These are phyloP conservation scores for Hypomontagnella monticulosa DNA, from an alignment of 495 filamentous ascomycete species.

Conservation along the genomic window DNA sequence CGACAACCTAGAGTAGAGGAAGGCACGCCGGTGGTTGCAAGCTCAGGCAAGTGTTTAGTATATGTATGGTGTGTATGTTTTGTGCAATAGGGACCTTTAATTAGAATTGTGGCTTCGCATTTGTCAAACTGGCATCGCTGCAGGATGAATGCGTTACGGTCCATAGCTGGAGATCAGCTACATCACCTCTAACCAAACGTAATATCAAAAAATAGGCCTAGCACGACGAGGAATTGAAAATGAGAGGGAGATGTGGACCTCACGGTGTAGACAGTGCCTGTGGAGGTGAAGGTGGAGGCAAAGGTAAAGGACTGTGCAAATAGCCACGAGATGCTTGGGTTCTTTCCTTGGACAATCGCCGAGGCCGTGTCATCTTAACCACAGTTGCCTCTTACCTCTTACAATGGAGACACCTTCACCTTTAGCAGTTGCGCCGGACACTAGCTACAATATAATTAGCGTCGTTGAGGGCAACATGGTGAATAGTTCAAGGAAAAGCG, in stretches of 20 bases:
- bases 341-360: conserved; percentile 22
- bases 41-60: not conserved
- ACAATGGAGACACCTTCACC: conserved; percentile 16
- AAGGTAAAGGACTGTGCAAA: conserved; percentile 12
- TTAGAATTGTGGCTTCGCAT: conserved; percentile 29
- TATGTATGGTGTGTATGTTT: conserved; percentile 12
- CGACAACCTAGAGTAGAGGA: not conserved
- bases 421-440: conserved; percentile 21
- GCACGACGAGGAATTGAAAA: too few relatives aligned
- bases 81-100: conserved; percentile 28
- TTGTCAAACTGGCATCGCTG: conserved; percentile 30
- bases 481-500: not conserved
- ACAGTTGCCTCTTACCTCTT: conserved; percentile 23
- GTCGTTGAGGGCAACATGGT: not conserved
- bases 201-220: not conserved
- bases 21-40: not conserved
- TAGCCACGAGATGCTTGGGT: conserved; percentile 12
- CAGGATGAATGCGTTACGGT: conserved; percentile 8
- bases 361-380: conserved; percentile 38
- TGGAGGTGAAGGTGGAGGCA: not conserved
- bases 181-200: conserved; percentile 8
- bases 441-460: conserved; percentile 17
- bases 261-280: conserved; percentile 15
- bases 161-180: conserved; percentile 17
- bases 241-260: not conserved